Evolutionary conservation across 148 eudicot species (phyloP).

Genomic region (Rhododendron kiyosumense): DNA sequence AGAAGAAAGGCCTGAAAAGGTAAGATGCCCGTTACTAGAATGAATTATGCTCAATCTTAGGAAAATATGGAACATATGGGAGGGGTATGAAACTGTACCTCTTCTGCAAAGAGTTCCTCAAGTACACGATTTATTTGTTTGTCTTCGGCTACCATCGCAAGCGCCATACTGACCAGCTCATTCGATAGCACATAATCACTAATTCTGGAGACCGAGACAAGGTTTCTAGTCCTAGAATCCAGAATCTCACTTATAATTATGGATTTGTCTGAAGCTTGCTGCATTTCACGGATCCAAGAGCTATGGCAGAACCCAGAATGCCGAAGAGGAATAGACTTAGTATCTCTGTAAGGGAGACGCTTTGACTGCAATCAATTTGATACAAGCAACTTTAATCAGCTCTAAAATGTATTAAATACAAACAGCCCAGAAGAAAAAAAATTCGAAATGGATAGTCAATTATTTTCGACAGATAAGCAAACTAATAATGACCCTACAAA

Average conservation of each 20-base stretch:
- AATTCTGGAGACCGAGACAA: constrained; percentile 85
- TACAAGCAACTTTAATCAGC: constrained; percentile 7
- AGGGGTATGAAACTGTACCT: constrained; percentile 34
- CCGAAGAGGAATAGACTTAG: constrained; percentile 38
- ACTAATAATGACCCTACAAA: background rate
- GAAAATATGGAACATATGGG: background rate
- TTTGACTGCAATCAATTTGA: constrained; percentile 58
- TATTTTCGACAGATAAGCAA: background rate
- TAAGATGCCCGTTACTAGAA: background rate
- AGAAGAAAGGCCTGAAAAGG: background rate
- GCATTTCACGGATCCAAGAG: constrained; percentile 88
- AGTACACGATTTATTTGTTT: constrained; percentile 94
- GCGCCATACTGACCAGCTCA: constrained; percentile 96
- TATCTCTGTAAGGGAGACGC: constrained; percentile 56
- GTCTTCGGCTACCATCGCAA: constrained; percentile 98
- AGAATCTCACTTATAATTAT: constrained; percentile 89
- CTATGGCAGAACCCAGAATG: constrained; percentile 67
- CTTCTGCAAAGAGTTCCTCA: constrained; percentile 94
- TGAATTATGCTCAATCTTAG: background rate
- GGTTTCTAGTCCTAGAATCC: constrained; percentile 90
- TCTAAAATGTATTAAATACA: background rate
- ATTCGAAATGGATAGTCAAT: background rate
- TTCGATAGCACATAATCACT: constrained; percentile 94
- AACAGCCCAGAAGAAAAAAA: background rate
- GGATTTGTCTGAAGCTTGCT: constrained; percentile 83